Conservation (phyloP, 2,329 filamentous ascomycete genomes). For the Hypoxylon sp. region DNA sequence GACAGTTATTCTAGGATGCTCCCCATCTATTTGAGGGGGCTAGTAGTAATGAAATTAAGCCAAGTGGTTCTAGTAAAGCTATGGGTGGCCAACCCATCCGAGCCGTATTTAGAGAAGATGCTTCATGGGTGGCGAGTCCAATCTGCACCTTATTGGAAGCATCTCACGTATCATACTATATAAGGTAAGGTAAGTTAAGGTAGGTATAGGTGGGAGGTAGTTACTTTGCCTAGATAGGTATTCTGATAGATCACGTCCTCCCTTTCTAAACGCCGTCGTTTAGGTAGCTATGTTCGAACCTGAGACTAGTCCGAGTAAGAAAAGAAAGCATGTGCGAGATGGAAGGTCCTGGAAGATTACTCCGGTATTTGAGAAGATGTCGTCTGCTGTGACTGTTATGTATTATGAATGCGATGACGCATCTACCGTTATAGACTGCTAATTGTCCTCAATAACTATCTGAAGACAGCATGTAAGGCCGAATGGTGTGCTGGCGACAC, state of each 20-base stretch:
- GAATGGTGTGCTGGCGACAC: background rate
- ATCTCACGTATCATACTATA: background rate
- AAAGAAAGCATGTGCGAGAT: background rate
- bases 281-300: background rate
- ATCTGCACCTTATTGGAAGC: constrained; percentile 1
- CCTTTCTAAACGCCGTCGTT: too few species aligned
- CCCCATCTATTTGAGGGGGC: too few species aligned
- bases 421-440: background rate
- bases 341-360: background rate
- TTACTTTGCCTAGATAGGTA: background rate
- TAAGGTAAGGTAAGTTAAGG: background rate
- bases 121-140: constrained; percentile 14
- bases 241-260: too few species aligned
- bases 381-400: background rate
- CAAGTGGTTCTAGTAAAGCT: too few species aligned
- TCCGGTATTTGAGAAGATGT: too few species aligned
- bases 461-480: background rate
- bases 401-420: background rate
- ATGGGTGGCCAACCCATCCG: background rate
- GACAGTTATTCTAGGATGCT: too few species aligned
- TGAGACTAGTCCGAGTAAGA: background rate
- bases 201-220: background rate
- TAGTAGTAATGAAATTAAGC: too few species aligned
- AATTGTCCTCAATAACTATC: background rate
- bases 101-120: background rate